A percentile compares a stretch with the other conserved stretches of the same genome.
Evolutionary conservation across 1,284 basidiomycete genomes (phyloP).

Genomic region (Lentinula novae-zelandiae): DNA sequence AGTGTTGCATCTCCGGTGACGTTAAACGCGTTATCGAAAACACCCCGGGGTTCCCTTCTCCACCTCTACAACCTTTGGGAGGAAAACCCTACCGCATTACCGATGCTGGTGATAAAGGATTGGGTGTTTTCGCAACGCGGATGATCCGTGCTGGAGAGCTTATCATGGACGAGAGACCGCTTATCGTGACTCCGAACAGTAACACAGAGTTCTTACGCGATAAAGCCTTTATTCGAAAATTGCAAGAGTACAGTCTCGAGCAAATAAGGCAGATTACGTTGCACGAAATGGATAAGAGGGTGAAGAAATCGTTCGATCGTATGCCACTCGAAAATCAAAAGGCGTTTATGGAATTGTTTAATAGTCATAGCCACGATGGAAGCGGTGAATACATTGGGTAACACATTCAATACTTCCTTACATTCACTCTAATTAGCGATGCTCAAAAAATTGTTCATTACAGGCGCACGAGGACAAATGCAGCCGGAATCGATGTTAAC

Average conservation of each 20-base stretch:
- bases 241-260: constrained; percentile 1
- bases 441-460: background rate
- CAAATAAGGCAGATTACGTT: constrained; percentile 7
- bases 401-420: background rate
- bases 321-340: constrained; percentile 9
- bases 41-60: constrained; percentile 5
- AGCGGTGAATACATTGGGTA: constrained; percentile 10
- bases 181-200: constrained; percentile 4
- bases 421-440: background rate
- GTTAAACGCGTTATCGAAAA: constrained; percentile 2
- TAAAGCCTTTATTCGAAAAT: background rate
- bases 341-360: constrained; percentile 11
- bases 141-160: constrained; percentile 10
- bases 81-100: background rate
- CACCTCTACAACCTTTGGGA: background rate
- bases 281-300: background rate
- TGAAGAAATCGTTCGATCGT: constrained; percentile 2
- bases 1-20: constrained; percentile 9
- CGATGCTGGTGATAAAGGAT: background rate
- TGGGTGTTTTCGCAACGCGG: constrained; percentile 12
- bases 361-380: constrained; percentile 12
- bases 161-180: constrained; percentile 13
- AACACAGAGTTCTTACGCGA: background rate
- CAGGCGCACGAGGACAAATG: constrained; percentile 11
- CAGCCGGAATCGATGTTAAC: background rate